Base-by-base conservation (phyloP, 805 yeast species). In the Lipomyces starkeyi region DNA sequence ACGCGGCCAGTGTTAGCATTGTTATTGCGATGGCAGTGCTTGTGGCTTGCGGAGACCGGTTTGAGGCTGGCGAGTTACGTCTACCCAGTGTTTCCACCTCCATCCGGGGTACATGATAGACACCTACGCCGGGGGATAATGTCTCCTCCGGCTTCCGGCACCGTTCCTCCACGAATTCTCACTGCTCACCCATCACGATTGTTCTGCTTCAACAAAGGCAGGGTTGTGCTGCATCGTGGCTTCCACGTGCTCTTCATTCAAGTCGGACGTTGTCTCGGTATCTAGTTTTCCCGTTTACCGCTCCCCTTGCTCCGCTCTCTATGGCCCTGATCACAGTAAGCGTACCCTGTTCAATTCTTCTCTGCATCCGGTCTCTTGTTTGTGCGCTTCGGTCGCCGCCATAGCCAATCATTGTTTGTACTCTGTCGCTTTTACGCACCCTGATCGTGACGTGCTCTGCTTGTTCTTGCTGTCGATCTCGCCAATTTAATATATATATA, bases 221-320 rank as follows among this genome's bases (percentile, higher is more conserved):
- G 43, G 43, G 43, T 37, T 4, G 14, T 13, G 43, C 43, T 14
- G 14, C 43, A 17, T n/a, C 49, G 49, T 43, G 49, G 49, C 49
- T 17, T 43, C 49, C 49, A 43, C 49, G 49, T 43, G 49, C 49
- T 43, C 40, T 43, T 43, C 22, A 43, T 43, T 43, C 49, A n/a
- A 43, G 49, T 43, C 49, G 22, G 49, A 43, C 49, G 22, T 17
- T 43, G 49, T 43, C 49, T 43, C 49, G 49, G 49, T n/a, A 43
- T 6, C 20, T n/a, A 8, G 14, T 37, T 43, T 43, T n/a, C 49
- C 20, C 22, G 49, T 8, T n/a, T 43, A 43, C 20, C 22, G 9
- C 22, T 43, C 22, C 6, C 20, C 20, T 17, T 17, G n/a, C 20
- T 5, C 22, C 14, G 7, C 49, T 8, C 49, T 17, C 11, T n/a